Evolutionary conservation across 2,329 filamentous ascomycete genomes (phyloP).

Genomic region (Colletotrichum sp.): DNA sequence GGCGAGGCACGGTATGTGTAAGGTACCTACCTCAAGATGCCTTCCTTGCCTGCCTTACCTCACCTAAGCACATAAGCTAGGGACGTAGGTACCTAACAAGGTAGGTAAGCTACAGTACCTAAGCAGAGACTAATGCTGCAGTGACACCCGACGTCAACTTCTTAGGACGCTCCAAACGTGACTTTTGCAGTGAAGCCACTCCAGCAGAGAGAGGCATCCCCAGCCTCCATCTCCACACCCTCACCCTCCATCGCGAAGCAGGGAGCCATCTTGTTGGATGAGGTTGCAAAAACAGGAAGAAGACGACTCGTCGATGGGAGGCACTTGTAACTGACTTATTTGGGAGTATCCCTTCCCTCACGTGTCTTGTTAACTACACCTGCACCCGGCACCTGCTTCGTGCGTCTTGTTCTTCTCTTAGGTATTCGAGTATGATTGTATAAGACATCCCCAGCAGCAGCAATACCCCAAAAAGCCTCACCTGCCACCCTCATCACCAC

Average conservation of each 20-base stretch:
- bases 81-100: background rate
- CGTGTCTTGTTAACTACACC: background rate
- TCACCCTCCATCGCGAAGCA: background rate
- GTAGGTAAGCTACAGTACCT: background rate
- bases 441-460: constrained; percentile 5
- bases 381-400: background rate
- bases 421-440: background rate
- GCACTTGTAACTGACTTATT: background rate
- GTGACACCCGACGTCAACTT: background rate
- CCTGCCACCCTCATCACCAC: background rate
- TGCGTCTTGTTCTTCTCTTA: background rate
- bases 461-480: background rate
- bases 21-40: background rate
- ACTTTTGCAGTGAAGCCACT: background rate
- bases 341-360: background rate
- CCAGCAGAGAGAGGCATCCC: background rate
- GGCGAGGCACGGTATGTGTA: background rate
- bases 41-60: background rate
- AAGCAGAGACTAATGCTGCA: background rate
- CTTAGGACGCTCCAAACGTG: background rate
- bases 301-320: background rate
- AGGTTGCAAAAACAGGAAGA: background rate
- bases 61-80: background rate
- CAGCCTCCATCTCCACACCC: background rate
- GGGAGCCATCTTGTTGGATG: background rate